Percentiles rank a stretch among this genome's conserved stretches.
phyloP scores from a whole-genome alignment of 148 eudicot species.

The Cornus florida region DNA sequence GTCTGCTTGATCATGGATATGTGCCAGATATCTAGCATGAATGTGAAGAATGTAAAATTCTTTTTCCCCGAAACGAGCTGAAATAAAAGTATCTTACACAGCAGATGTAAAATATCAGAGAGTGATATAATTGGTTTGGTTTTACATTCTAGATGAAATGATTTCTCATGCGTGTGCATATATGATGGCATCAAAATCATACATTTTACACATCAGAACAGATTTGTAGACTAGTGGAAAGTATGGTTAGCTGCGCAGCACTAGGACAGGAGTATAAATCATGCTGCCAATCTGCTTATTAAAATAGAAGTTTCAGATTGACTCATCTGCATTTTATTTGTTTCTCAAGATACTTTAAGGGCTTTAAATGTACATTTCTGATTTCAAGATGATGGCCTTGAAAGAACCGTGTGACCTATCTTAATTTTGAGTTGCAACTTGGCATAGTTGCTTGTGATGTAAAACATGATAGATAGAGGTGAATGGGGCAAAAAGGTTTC shows the following conservation, averaged over 20 bases:
- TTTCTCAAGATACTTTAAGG: not conserved
- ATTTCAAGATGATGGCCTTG: not conserved
- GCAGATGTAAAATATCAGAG: too few species aligned
- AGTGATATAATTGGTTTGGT: not conserved
- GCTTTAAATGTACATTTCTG: not conserved
- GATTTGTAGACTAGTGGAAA: not conserved
- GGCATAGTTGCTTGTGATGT: not conserved
- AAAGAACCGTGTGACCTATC: not conserved
- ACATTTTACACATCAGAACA: not conserved
- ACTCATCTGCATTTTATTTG: not conserved
- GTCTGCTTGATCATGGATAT: constrained; percentile 37
- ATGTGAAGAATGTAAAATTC: not conserved
- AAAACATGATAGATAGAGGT: not conserved
- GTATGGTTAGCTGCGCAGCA: not conserved
- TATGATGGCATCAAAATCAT: not conserved
- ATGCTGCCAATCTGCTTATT: not conserved
- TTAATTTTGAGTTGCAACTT: not conserved
- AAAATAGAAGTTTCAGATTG: too few species aligned
- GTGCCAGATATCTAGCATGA: constrained; percentile 24
- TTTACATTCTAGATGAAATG: not conserved
- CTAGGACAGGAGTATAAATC: not conserved
- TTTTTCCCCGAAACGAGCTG: not conserved
- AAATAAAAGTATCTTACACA: not conserved
- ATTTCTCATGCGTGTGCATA: not conserved
- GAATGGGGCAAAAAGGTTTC: not conserved